Percentiles rank a stretch among this genome's conserved stretches.
phyloP scores from a whole-genome alignment of 2,329 filamentous ascomycete species.

The Ophiocordyceps camponoti-leonardi region DNA sequence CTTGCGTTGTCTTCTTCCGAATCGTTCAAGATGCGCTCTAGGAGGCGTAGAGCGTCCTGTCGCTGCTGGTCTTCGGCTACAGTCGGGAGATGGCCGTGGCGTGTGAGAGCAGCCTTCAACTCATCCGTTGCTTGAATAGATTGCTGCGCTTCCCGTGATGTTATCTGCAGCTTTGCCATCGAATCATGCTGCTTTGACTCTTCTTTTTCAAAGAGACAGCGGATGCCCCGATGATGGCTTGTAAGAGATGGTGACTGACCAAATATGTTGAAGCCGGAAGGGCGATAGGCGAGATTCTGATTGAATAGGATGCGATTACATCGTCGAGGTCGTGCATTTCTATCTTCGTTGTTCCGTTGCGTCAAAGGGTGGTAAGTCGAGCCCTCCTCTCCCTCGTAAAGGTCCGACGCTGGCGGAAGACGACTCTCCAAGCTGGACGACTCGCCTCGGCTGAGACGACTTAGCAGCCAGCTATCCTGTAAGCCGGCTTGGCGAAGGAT shows the following conservation, averaged over 20 bases:
- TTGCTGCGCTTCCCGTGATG: neutral
- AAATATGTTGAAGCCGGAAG: conserved; percentile 37
- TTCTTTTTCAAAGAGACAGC: too few species aligned
- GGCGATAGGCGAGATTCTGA: conserved; percentile 16
- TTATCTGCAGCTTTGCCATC: neutral
- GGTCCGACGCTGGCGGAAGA: conserved; percentile 13
- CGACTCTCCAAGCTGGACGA: conserved; percentile 11
- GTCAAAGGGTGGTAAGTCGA: conserved; percentile 44
- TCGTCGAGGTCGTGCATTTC: conserved; percentile 26
- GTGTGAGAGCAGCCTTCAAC: neutral
- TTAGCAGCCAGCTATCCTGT: conserved; percentile 32
- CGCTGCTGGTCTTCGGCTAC: neutral
- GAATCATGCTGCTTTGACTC: too few species aligned
- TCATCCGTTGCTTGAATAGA: neutral
- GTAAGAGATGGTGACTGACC: conserved; percentile 16
- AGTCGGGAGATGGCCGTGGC: neutral
- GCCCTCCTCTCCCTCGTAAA: conserved; percentile 42
- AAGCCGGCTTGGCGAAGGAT: conserved; percentile 27
- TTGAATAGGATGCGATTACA: conserved; percentile 47
- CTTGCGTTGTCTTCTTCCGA: neutral
- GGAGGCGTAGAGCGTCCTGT: neutral
- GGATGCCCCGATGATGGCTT: conserved; percentile 25
- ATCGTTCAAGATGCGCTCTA: neutral
- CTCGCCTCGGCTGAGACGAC: conserved; percentile 25
- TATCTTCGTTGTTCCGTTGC: conserved; percentile 27